phyloP scores from a whole-genome alignment of 164 flowering plant species.

The Nymphaea thermarum region DNA sequence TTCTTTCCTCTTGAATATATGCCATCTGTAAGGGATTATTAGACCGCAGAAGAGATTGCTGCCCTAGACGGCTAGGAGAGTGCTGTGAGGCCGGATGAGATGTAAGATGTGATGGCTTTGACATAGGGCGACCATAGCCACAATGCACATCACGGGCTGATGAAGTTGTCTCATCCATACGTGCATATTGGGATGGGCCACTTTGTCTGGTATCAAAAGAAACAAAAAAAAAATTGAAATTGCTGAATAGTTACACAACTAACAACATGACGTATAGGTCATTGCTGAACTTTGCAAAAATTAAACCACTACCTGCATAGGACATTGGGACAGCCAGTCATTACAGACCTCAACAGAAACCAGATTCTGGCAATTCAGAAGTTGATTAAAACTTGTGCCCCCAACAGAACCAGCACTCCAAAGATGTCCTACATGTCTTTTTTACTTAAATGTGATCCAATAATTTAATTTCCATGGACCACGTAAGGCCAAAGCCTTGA shows the following conservation, averaged over 20 bases:
- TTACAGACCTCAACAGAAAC: no score
- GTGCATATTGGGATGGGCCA: constrained; percentile 46
- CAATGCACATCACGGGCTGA: constrained; percentile 32
- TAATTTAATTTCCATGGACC: no score
- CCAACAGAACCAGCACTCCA: no score
- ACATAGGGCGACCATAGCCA: constrained; percentile 31
- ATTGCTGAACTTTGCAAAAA: no score
- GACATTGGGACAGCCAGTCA: no score
- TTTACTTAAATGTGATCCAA: no score
- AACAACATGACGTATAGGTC: no score
- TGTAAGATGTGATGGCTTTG: constrained; percentile 38
- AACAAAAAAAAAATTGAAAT: constrained; percentile 1
- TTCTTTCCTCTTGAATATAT: constrained; percentile 39
- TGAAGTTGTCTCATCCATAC: constrained; percentile 45
- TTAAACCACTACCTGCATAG: no score
- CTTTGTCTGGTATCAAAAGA: constrained; percentile 33
- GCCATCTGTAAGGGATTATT: constrained; percentile 34
- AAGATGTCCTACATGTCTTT: no score
- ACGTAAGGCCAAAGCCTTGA: no score
- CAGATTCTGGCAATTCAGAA: no score
- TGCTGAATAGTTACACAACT: neutral
- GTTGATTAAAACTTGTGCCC: no score
- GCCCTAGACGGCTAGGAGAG: constrained; percentile 75
- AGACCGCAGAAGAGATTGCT: constrained; percentile 40
- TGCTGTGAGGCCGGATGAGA: constrained; percentile 41